Conservation (phyloP, 192 early-diverging fungal genomes). For the Umbelopsis ramanniana region DNA sequence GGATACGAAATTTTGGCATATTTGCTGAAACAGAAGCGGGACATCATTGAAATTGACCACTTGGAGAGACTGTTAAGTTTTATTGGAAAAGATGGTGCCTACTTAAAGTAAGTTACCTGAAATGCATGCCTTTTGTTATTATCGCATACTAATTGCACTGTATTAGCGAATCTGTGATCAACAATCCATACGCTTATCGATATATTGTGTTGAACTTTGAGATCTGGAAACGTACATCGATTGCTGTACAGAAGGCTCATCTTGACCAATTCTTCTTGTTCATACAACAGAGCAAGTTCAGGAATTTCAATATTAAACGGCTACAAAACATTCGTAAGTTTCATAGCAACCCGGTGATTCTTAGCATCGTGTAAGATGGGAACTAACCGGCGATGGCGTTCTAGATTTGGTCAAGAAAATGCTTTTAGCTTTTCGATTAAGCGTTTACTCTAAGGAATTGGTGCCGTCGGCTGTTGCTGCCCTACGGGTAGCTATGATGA, state of each 20-base stretch:
- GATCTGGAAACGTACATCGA: slow-evolving; percentile 62
- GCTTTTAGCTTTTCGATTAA: slow-evolving; percentile 58
- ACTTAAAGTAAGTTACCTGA: slow-evolving; percentile 47
- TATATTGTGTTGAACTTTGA: slow-evolving; percentile 71
- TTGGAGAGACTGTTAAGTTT: slow-evolving; percentile 63
- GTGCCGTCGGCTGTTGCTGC: slow-evolving; percentile 54
- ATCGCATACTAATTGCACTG: not conserved
- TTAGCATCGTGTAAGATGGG: not conserved
- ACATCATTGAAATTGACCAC: slow-evolving; percentile 57
- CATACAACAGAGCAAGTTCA: slow-evolving; percentile 57
- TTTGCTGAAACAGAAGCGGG: slow-evolving; percentile 66
- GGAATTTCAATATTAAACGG: slow-evolving; percentile 59
- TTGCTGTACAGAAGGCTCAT: slow-evolving; percentile 59
- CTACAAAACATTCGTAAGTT: slow-evolving; percentile 62
- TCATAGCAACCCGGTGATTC: not conserved
- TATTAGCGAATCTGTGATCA: slow-evolving; percentile 63
- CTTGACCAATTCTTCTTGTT: slow-evolving; percentile 66
- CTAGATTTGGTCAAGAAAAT: slow-evolving; percentile 68
- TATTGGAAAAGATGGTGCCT: slow-evolving; percentile 61
- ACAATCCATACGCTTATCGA: slow-evolving; percentile 65
- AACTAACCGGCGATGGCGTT: not conserved
- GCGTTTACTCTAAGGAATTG: slow-evolving; percentile 60
- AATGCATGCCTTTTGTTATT: too few relatives aligned
- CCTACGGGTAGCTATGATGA: slow-evolving; percentile 57
- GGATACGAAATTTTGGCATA: slow-evolving; percentile 70